A percentile compares a stretch with the other conserved stretches of the same genome.
Conservation (phyloP, 768 basidiomycete species). For the Auricularia cornea region DNA sequence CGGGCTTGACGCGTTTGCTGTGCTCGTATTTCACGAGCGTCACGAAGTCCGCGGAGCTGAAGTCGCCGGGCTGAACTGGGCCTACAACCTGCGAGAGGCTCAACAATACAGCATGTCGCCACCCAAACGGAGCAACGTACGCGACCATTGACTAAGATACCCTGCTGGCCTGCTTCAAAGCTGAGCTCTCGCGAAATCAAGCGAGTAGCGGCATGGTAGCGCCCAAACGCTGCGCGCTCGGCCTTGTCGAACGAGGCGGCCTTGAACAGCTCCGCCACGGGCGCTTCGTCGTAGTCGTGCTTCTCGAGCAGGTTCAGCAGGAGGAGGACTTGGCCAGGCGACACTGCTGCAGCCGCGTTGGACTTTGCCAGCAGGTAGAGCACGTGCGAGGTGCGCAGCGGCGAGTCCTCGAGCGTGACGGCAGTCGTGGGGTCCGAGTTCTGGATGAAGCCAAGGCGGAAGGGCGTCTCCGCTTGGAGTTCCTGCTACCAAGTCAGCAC, state of each 20-base stretch:
- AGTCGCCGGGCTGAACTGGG: slow-evolving; percentile 51
- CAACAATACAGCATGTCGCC: neutral
- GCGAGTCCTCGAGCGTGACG: slow-evolving; percentile 24
- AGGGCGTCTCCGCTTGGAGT: slow-evolving; percentile 33
- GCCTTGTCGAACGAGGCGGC: slow-evolving; percentile 18
- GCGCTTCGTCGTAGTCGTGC: slow-evolving; percentile 28
- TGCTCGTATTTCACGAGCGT: slow-evolving; percentile 69
- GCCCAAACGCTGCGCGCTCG: slow-evolving; percentile 26
- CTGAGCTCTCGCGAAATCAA: slow-evolving; percentile 47
- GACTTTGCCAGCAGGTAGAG: slow-evolving; percentile 22
- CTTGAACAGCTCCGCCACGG: slow-evolving; percentile 20
- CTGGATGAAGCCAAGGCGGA: slow-evolving; percentile 72
- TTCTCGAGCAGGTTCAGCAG: slow-evolving; percentile 24
- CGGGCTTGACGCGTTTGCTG: slow-evolving; percentile 56
- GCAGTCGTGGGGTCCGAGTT: slow-evolving; percentile 37
- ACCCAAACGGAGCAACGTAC: slow-evolving; percentile 38
- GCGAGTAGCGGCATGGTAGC: slow-evolving; percentile 38
- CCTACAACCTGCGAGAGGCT: slow-evolving; percentile 55
- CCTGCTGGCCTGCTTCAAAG: slow-evolving; percentile 52
- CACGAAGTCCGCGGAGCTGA: slow-evolving; percentile 63
- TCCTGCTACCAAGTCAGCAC: neutral
- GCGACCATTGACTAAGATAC: slow-evolving; percentile 73
- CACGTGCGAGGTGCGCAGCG: slow-evolving; percentile 38
- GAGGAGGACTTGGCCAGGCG: slow-evolving; percentile 28
- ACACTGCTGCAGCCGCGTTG: slow-evolving; percentile 3